phyloP scores from a whole-genome alignment of 768 basidiomycete genomes.

The Leccinum variicolor region DNA sequence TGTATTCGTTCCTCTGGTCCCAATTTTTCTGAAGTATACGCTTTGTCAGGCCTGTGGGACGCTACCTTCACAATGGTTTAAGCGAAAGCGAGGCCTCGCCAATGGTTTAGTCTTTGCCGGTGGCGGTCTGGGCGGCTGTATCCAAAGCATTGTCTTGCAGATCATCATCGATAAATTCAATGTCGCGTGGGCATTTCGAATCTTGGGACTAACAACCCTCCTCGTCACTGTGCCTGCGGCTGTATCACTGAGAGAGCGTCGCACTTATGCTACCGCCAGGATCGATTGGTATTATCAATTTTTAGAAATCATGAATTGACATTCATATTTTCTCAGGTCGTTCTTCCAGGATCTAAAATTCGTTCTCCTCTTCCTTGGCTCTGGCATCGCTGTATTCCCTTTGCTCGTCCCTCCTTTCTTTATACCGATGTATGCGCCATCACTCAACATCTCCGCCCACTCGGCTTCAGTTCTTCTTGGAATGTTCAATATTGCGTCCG shows the following conservation, averaged over 20 bases:
- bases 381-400: slow-evolving; percentile 35
- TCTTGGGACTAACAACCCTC: slow-evolving; percentile 29
- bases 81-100: slow-evolving; percentile 30
- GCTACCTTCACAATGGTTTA: slow-evolving; percentile 35
- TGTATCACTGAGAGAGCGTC: slow-evolving; percentile 26
- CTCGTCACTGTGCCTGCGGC: slow-evolving; percentile 25
- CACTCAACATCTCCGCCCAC: slow-evolving; percentile 20
- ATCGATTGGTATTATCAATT: slow-evolving; percentile 20
- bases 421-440: slow-evolving; percentile 20
- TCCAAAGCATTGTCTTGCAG: slow-evolving; percentile 28
- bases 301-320: not conserved
- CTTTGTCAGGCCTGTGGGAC: slow-evolving; percentile 21
- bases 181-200: slow-evolving; percentile 31
- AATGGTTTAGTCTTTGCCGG: slow-evolving; percentile 34
- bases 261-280: slow-evolving; percentile 11
- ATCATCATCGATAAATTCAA: slow-evolving; percentile 26
- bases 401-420: slow-evolving; percentile 32
- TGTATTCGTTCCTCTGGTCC: not conserved
- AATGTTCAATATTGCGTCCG: slow-evolving; percentile 34
- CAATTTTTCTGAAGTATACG: not conserved
- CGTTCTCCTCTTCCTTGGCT: slow-evolving; percentile 29
- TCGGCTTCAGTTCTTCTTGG: slow-evolving; percentile 28
- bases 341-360: slow-evolving; percentile 30
- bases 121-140: slow-evolving; percentile 31
- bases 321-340: slow-evolving; percentile 16